These are phyloP conservation scores for Vanrija sp. DNA, from an alignment of 1,284 basidiomycete species.

Conservation along the genomic window DNA sequence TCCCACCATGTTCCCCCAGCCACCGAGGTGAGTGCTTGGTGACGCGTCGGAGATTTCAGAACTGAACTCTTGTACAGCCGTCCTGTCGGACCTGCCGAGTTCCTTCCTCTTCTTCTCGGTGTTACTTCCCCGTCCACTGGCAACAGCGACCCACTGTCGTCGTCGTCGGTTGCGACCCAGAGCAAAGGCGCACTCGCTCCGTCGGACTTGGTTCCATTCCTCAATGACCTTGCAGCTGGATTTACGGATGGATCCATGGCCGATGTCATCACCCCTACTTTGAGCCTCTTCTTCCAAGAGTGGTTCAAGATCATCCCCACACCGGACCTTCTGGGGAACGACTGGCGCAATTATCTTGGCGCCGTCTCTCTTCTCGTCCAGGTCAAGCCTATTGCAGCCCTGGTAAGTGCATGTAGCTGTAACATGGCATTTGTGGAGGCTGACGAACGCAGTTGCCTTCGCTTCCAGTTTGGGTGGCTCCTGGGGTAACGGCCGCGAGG, in stretches of 20 bases:
- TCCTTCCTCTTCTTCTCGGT: conserved; percentile 68
- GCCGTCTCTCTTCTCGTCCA: conserved; percentile 76
- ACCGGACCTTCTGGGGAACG: conserved; percentile 47
- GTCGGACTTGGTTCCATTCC: conserved; percentile 49
- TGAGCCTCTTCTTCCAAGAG: conserved; percentile 48
- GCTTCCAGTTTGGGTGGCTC: conserved; percentile 45
- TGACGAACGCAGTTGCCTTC: conserved; percentile 39
- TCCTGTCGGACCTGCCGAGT: conserved; percentile 67
- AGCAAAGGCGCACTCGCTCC: conserved; percentile 30
- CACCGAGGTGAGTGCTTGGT: conserved; percentile 57
- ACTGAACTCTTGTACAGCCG: conserved; percentile 52
- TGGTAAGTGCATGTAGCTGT: conserved; percentile 49
- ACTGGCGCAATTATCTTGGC: conserved; percentile 80
- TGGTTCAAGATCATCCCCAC: conserved; percentile 44
- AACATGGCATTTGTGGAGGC: background rate
- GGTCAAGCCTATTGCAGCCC: conserved; percentile 74
- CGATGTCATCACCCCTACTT: conserved; percentile 51
- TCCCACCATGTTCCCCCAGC: conserved; percentile 87
- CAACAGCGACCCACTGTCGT: conserved; percentile 53
- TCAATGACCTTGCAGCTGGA: conserved; percentile 51
- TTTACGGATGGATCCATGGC: conserved; percentile 48
- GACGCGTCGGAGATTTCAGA: background rate
- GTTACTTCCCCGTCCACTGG: conserved; percentile 57
- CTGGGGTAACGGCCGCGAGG: conserved; percentile 40
- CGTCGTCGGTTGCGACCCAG: conserved; percentile 7